Percentiles rank a stretch among this genome's conserved stretches.
These are phyloP conservation scores for Camillea tinctor DNA, from an alignment of 2,329 filamentous ascomycete genomes.

Conservation along the genomic window DNA sequence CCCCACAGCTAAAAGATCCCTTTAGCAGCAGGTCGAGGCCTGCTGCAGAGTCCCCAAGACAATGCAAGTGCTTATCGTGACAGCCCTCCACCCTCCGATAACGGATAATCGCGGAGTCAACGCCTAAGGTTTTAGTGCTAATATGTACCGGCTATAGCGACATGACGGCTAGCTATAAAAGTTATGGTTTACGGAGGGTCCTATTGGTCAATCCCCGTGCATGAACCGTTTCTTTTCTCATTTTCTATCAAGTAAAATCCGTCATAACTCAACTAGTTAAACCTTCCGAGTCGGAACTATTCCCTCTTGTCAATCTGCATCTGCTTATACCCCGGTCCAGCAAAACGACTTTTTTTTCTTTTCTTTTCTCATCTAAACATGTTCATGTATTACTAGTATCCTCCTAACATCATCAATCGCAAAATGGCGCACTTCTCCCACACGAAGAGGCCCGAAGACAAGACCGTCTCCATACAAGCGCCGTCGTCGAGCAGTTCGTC, in stretches of 20 bases:
- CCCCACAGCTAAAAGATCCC: too few species aligned
- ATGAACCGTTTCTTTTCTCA: neutral
- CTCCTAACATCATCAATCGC: neutral
- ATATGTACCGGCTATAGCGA: too few species aligned
- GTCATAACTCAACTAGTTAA: neutral
- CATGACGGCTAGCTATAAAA: too few species aligned
- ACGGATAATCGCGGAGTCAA: neutral
- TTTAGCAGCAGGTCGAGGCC: too few species aligned
- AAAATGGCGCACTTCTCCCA: conserved; percentile 32
- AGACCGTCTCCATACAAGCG: conserved; percentile 13
- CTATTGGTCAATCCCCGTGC: neutral
- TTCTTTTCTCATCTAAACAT: conserved; percentile 1
- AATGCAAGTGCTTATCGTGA: too few species aligned
- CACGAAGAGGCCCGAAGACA: conserved; percentile 11
- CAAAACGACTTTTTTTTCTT: too few species aligned
- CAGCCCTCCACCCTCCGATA: conserved; percentile 3
- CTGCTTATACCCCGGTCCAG: neutral
- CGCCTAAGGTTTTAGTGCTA: too few species aligned
- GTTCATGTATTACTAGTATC: conserved; percentile 1
- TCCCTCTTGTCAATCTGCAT: neutral
- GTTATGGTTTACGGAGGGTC: neutral
- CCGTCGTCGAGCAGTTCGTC: too few species aligned
- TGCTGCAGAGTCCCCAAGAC: too few species aligned
- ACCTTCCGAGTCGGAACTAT: neutral
- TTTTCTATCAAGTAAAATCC: neutral